phyloP scores from a whole-genome alignment of 2,329 filamentous ascomycete genomes.

The Orbilia ellipsospora region DNA sequence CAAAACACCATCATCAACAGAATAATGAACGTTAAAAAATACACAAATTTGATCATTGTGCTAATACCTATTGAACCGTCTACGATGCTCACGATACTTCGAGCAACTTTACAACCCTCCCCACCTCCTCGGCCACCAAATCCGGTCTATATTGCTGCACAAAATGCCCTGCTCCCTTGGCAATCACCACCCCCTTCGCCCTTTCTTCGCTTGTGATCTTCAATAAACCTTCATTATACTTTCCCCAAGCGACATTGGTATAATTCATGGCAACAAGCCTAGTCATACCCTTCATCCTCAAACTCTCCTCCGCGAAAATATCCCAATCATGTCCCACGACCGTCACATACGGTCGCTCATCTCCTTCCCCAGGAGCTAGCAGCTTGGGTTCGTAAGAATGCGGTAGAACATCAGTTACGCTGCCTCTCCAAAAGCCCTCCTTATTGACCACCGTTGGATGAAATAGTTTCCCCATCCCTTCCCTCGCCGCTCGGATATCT shows the following conservation, averaged over 20 bases:
- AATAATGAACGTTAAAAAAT: no score
- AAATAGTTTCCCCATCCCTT: constrained; percentile 64
- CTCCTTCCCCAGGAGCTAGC: constrained; percentile 58
- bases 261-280: constrained; percentile 65
- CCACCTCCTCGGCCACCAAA: constrained; percentile 62
- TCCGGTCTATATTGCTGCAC: constrained; percentile 68
- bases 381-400: constrained; percentile 64
- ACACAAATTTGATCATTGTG: no score
- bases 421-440: constrained; percentile 67
- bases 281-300: constrained; percentile 60
- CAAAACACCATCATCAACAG: no score
- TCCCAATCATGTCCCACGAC: constrained; percentile 69
- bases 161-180: constrained; percentile 68
- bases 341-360: constrained; percentile 63
- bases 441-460: constrained; percentile 66
- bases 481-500: constrained; percentile 61
- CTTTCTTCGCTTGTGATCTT: constrained; percentile 63
- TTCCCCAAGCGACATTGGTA: constrained; percentile 68
- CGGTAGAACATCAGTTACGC: constrained; percentile 63
- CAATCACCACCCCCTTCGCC: constrained; percentile 64
- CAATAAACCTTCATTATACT: constrained; percentile 68
- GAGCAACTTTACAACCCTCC: constrained; percentile 18
- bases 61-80: no score
- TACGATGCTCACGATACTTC: neutral
- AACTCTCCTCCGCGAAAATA: constrained; percentile 66